A percentile compares a stretch with the other conserved stretches of the same genome.
phyloP scores from a whole-genome alignment of 495 filamentous ascomycete species.

The Aspergillus campestris region DNA sequence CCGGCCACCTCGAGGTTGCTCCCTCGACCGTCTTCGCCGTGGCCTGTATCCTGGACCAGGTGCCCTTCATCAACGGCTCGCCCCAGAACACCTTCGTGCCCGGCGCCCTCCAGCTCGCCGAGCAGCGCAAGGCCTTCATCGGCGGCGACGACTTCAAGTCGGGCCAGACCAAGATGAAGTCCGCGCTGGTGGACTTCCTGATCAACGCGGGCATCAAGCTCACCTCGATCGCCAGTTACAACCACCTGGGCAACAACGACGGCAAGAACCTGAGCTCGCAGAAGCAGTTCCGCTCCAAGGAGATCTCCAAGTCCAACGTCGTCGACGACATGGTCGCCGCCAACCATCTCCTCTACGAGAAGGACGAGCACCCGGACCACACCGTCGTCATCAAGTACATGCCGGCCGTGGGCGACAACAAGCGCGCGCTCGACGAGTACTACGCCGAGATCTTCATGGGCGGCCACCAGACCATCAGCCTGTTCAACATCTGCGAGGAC shows the following conservation, averaged over 20 bases:
- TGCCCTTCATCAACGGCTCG: slow-evolving; percentile 98
- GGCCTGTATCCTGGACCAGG: slow-evolving; percentile 79
- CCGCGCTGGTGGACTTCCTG: slow-evolving; percentile 94
- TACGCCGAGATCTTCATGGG: slow-evolving; percentile 99
- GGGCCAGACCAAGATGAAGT: slow-evolving; percentile 99
- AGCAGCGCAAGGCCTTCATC: slow-evolving; percentile 81
- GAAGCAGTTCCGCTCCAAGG: slow-evolving; percentile 97
- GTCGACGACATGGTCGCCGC: slow-evolving; percentile 99
- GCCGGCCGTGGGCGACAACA: slow-evolving; percentile 98
- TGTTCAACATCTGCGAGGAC: slow-evolving; percentile 99
- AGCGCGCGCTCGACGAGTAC: slow-evolving; percentile 98
- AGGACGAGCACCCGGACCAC: slow-evolving; percentile 84
- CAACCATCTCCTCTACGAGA: slow-evolving; percentile 80
- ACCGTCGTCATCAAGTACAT: slow-evolving; percentile 97
- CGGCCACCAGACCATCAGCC: slow-evolving; percentile 94
- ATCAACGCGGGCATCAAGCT: slow-evolving; percentile 99
- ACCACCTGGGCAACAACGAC: slow-evolving; percentile 99
- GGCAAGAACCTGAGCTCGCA: slow-evolving; percentile 97
- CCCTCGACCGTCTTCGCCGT: slow-evolving; percentile 96
- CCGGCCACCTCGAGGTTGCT: slow-evolving; percentile 78
- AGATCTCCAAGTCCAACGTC: slow-evolving; percentile 98
- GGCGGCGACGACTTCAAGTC: slow-evolving; percentile 99
- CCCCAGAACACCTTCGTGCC: slow-evolving; percentile 99
- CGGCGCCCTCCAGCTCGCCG: slow-evolving; percentile 82
- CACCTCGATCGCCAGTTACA: slow-evolving; percentile 97